A percentile compares a stretch with the other conserved stretches of the same genome.
phyloP scores from a whole-genome alignment of 2,329 filamentous ascomycete genomes.

The Fusarium liriodendri region DNA sequence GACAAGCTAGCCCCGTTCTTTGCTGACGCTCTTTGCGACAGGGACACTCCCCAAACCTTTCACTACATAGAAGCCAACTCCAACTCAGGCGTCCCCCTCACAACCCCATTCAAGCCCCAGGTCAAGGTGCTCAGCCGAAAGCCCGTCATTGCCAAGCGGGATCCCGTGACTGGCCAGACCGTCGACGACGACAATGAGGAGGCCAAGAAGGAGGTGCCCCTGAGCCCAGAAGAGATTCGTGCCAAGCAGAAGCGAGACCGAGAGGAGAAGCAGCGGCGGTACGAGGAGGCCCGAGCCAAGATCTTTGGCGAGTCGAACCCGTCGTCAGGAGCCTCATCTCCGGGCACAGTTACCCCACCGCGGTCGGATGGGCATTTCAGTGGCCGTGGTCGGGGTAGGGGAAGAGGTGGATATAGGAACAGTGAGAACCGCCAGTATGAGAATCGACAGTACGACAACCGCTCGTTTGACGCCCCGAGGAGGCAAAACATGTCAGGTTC shows the following conservation, averaged over 20 bases:
- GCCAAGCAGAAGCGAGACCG: slow-evolving; percentile 81
- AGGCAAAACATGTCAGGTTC: slow-evolving; percentile 44
- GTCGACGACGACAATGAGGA: slow-evolving; percentile 68
- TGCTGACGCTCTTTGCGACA: slow-evolving; percentile 48
- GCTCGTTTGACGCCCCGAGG: slow-evolving; percentile 45
- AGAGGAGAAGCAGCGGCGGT: slow-evolving; percentile 90
- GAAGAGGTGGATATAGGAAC: slow-evolving; percentile 51
- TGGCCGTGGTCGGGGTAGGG: slow-evolving; percentile 60
- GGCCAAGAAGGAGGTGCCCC: slow-evolving; percentile 70
- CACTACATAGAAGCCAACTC: slow-evolving; percentile 78
- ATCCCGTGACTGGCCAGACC: slow-evolving; percentile 62
- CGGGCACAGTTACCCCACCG: slow-evolving; percentile 71
- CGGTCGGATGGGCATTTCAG: slow-evolving; percentile 48
- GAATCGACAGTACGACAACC: slow-evolving; percentile 46
- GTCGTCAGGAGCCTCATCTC: slow-evolving; percentile 70
- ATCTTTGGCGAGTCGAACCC: slow-evolving; percentile 77
- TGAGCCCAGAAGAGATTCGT: slow-evolving; percentile 80
- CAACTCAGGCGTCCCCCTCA: slow-evolving; percentile 63
- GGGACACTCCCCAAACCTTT: slow-evolving; percentile 79
- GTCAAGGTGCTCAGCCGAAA: slow-evolving; percentile 89
- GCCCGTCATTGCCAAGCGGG: slow-evolving; percentile 71
- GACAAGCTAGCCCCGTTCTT: not conserved
- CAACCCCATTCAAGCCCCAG: slow-evolving; percentile 78
- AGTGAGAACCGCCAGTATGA: slow-evolving; percentile 47
- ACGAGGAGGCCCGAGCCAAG: slow-evolving; percentile 88